phyloP scores from a whole-genome alignment of 108 stramenopile genomes.

The Schizochytrium sp. region DNA sequence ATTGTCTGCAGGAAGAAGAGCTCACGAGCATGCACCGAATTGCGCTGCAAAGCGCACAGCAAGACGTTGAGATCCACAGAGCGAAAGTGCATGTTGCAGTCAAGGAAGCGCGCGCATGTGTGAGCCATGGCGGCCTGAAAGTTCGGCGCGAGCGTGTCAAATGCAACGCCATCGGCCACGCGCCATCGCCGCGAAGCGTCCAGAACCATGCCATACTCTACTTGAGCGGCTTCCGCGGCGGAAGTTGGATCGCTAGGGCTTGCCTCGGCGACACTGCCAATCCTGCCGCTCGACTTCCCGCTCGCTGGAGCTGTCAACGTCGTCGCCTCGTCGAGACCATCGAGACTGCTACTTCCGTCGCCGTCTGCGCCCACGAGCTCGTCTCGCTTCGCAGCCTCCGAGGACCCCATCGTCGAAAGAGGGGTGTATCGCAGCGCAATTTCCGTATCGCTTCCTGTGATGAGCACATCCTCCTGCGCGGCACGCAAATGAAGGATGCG shows the following conservation, averaged over 20 bases:
- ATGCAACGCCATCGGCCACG: neutral
- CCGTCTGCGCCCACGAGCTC: neutral
- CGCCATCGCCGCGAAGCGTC: constrained; percentile 24
- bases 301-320: neutral
- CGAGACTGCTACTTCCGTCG: neutral
- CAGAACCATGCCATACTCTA: constrained; percentile 12
- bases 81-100: constrained; percentile 25
- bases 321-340: neutral
- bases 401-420: neutral
- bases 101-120: constrained; percentile 21
- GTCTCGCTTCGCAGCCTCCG: neutral
- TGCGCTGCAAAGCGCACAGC: constrained; percentile 3
- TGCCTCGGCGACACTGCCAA: too few relatives aligned
- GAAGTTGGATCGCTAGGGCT: too few relatives aligned
- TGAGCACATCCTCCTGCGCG: neutral
- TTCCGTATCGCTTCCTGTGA: constrained; percentile 3
- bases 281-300: too few relatives aligned
- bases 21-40: neutral
- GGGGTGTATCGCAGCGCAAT: constrained; percentile 23
- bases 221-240: neutral
- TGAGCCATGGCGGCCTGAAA: constrained; percentile 21
- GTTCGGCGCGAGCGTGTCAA: neutral
- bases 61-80: neutral
- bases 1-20: constrained; percentile 18
- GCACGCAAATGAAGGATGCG: neutral